These are phyloP conservation scores for Gautieria morchelliformis DNA, from an alignment of 768 basidiomycete genomes.

Conservation along the genomic window DNA sequence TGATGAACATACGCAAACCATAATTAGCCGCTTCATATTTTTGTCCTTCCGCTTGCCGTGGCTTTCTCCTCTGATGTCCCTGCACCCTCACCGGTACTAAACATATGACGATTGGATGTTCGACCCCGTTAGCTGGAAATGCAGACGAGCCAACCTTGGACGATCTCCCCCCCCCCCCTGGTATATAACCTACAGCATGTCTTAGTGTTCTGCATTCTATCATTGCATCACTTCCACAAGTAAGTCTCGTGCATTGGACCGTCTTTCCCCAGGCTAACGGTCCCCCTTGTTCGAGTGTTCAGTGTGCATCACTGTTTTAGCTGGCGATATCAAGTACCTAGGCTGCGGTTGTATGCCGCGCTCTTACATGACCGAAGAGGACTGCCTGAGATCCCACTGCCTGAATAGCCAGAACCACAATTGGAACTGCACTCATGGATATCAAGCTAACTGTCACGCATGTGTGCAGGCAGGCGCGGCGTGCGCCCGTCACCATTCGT, in stretches of 20 bases:
- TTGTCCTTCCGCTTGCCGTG: no score
- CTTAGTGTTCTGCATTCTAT: background rate
- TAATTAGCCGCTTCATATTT: no score
- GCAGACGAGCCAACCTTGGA: no score
- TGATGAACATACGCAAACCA: no score
- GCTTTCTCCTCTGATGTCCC: no score
- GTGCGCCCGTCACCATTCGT: background rate
- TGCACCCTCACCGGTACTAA: no score
- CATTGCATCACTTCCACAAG: background rate
- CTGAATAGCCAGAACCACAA: background rate
- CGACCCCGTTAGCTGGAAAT: no score
- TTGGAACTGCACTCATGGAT: background rate
- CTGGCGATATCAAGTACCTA: background rate
- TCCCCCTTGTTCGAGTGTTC: background rate
- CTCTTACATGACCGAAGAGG: background rate
- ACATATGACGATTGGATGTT: no score
- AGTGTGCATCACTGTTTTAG: background rate
- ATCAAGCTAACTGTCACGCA: background rate
- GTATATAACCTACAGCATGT: no score
- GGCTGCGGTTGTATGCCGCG: background rate
- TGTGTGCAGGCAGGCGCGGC: background rate
- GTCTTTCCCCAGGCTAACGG: background rate
- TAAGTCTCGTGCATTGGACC: background rate
- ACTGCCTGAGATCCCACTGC: background rate
- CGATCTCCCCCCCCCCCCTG: no score